Evolutionary conservation across 148 eudicot species (phyloP).

Genomic region (Camellia granthamiana): DNA sequence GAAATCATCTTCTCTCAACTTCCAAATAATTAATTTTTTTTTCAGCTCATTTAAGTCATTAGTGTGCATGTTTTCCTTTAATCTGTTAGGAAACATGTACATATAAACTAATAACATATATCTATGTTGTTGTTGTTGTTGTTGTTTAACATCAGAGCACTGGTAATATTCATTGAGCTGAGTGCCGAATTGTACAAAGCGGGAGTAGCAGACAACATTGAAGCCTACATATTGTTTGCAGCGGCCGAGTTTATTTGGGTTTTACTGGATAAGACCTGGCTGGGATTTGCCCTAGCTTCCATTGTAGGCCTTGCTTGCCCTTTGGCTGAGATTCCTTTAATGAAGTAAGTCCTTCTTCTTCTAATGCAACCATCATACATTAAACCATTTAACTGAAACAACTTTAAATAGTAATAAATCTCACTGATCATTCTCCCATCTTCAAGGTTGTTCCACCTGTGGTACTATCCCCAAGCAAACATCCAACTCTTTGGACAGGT

Average conservation of each 20-base stretch:
- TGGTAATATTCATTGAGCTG: constrained; percentile 60
- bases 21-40: no score
- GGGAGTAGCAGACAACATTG: constrained; percentile 69
- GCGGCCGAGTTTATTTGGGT: constrained; percentile 72
- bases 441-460: constrained; percentile 56
- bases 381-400: background rate
- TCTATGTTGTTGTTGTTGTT: background rate
- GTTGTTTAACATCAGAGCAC: constrained; percentile 39
- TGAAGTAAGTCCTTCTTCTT: constrained; percentile 46
- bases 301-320: constrained; percentile 72
- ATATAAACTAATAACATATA: background rate
- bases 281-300: constrained; percentile 73
- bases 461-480: constrained; percentile 89
- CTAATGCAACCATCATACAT: background rate
- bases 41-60: no score
- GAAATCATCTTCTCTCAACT: no score
- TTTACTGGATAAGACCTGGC: constrained; percentile 47
- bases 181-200: constrained; percentile 80
- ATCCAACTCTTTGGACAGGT: constrained; percentile 73
- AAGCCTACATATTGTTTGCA: constrained; percentile 74
- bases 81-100: no score
- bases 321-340: constrained; percentile 71
- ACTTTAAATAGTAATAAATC: background rate
- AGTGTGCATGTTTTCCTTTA: no score
- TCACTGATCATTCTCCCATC: background rate